Percentiles rank a stretch among this genome's conserved stretches.
These are phyloP conservation scores for Claviceps sorghi DNA, from an alignment of 2,329 filamentous ascomycete species.

Conservation along the genomic window DNA sequence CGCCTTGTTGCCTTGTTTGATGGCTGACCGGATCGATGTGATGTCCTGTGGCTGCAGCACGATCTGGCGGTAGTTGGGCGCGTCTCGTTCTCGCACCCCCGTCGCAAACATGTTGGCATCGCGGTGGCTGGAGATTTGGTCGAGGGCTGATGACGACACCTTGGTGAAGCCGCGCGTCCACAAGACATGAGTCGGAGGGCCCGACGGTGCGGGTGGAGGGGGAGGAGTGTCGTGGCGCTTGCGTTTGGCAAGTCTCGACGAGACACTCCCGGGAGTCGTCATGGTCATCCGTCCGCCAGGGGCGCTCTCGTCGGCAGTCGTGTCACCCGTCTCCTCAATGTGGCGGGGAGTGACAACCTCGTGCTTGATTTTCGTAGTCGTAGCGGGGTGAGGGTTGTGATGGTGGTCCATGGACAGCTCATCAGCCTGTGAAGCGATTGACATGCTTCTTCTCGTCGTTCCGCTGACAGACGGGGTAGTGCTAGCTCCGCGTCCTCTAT, in stretches of 20 bases:
- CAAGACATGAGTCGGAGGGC: conserved; percentile 52
- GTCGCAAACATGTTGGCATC: conserved; percentile 69
- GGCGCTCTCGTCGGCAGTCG: conserved; percentile 38
- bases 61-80: conserved; percentile 60
- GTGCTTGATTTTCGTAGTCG: conserved; percentile 37
- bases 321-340: conserved; percentile 40
- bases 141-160: conserved; percentile 57
- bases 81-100: conserved; percentile 58
- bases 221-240: conserved; percentile 37
- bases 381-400: conserved; percentile 11
- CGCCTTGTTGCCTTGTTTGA: conserved; percentile 56
- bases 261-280: conserved; percentile 22
- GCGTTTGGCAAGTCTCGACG: conserved; percentile 33
- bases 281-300: conserved; percentile 24
- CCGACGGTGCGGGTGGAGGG: conserved; percentile 30
- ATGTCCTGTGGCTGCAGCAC: conserved; percentile 64
- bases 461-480: conserved; percentile 21
- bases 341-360: conserved; percentile 42
- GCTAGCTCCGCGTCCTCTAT: conserved; percentile 20
- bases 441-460: conserved; percentile 29
- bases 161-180: conserved; percentile 64
- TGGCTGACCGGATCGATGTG: conserved; percentile 61
- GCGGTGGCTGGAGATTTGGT: conserved; percentile 63
- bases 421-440: conserved; percentile 31
- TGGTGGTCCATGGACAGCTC: conserved; percentile 30